These are phyloP conservation scores for Plenodomus tracheiphilus DNA, from an alignment of 2,329 filamentous ascomycete species.

Conservation along the genomic window DNA sequence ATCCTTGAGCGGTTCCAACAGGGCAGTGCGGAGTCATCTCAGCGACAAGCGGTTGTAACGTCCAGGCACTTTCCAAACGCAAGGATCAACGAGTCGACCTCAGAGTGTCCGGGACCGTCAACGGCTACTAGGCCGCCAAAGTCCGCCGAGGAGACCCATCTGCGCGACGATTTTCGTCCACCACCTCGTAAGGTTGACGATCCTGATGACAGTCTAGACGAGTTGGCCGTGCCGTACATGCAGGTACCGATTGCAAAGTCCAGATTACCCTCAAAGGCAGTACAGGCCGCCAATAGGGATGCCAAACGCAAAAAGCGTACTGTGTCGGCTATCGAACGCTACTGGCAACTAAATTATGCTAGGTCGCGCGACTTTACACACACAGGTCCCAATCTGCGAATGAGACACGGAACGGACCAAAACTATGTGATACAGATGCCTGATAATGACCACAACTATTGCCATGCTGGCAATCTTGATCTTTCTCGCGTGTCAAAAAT, in stretches of 20 bases:
- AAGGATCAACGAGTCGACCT: conserved; percentile 25
- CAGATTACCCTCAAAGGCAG: conserved; percentile 2
- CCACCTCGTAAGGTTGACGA: neutral
- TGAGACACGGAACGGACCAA: neutral
- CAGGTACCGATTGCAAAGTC: neutral
- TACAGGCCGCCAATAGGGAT: conserved; percentile 1
- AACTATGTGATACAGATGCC: neutral
- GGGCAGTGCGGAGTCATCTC: conserved; percentile 7
- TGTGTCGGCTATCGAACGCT: neutral
- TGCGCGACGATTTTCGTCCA: conserved; percentile 18
- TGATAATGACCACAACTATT: neutral
- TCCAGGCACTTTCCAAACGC: conserved; percentile 20
- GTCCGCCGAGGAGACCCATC: neutral
- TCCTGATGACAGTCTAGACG: conserved; percentile 15
- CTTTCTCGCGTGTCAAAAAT: conserved; percentile 16
- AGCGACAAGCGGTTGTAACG: neutral
- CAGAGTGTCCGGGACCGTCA: neutral
- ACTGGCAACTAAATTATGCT: conserved; percentile 23
- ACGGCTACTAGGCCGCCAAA: neutral
- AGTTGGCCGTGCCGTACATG: conserved; percentile 16
- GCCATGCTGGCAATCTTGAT: neutral
- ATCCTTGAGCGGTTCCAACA: conserved; percentile 16
- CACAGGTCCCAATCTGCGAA: neutral
- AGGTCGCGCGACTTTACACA: conserved; percentile 15
- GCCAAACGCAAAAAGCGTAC: conserved; percentile 1